phyloP scores from a whole-genome alignment of 768 basidiomycete species.

The Calocybe indica region DNA sequence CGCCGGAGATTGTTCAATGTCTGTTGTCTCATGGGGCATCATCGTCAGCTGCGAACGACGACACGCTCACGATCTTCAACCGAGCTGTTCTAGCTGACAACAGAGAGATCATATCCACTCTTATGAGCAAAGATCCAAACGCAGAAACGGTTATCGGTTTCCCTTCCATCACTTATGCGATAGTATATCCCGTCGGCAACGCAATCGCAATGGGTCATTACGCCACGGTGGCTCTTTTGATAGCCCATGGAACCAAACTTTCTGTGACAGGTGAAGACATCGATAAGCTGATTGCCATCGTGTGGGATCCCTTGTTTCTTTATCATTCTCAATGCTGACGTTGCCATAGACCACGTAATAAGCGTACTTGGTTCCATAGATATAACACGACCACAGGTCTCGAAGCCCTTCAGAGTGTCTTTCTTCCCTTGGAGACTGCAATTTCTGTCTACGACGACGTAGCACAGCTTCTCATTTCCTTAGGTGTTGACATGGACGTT shows the following conservation, averaged over 20 bases:
- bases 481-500: conserved; percentile 29
- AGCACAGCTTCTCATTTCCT: conserved; percentile 28
- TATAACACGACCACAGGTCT: conserved; percentile 13
- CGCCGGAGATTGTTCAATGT: conserved; percentile 29
- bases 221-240: conserved; percentile 28
- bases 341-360: conserved; percentile 4
- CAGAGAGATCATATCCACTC: conserved; percentile 30
- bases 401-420: conserved; percentile 18
- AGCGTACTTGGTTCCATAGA: conserved; percentile 10
- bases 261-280: conserved; percentile 28
- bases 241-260: conserved; percentile 36
- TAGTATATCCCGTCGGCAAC: conserved; percentile 30
- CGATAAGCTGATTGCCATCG: conserved; percentile 23
- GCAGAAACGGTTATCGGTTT: conserved; percentile 31
- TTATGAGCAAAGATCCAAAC: conserved; percentile 37
- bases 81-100: conserved; percentile 27
- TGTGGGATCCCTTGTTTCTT: conserved; percentile 16
- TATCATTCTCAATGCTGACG: neutral
- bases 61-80: conserved; percentile 36
- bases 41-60: conserved; percentile 32
- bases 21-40: conserved; percentile 36
- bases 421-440: conserved; percentile 32
- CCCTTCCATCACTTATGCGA: conserved; percentile 22
- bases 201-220: conserved; percentile 29
- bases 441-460: conserved; percentile 29